These are phyloP conservation scores for Halocafeteria seosinensis DNA, from an alignment of 108 stramenopile species.

Conservation along the genomic window DNA sequence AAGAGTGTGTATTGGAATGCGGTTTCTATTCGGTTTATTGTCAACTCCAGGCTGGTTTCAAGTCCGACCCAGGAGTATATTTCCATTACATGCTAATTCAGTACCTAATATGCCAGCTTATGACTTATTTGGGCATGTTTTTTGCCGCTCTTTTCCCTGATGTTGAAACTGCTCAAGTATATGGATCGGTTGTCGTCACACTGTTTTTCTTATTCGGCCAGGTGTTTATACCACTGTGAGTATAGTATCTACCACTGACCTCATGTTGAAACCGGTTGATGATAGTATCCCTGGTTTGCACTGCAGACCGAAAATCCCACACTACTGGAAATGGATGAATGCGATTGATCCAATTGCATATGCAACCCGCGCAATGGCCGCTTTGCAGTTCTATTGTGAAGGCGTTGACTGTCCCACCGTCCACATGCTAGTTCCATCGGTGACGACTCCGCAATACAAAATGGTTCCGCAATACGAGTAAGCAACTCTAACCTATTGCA, in stretches of 20 bases:
- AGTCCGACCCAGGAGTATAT: not conserved
- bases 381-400: not conserved
- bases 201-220: not conserved
- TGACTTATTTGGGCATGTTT: not conserved
- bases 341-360: not conserved
- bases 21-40: too few relatives aligned
- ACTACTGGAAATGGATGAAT: not conserved
- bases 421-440: too few relatives aligned
- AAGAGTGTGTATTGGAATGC: too few relatives aligned
- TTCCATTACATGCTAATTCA: not conserved
- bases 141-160: not conserved
- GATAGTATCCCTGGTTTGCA: too few relatives aligned
- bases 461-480: too few relatives aligned
- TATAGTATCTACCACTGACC: too few relatives aligned
- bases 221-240: too few relatives aligned
- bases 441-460: too few relatives aligned
- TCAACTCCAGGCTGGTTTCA: too few relatives aligned
- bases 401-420: too few relatives aligned
- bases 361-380: not conserved
- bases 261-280: too few relatives aligned
- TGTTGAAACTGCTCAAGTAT: not conserved
- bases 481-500: too few relatives aligned
- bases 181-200: not conserved
- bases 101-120: not conserved
- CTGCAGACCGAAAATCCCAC: not conserved